These are phyloP conservation scores for Rhododendron griersonianum DNA, from an alignment of 148 eudicot genomes.

Conservation along the genomic window DNA sequence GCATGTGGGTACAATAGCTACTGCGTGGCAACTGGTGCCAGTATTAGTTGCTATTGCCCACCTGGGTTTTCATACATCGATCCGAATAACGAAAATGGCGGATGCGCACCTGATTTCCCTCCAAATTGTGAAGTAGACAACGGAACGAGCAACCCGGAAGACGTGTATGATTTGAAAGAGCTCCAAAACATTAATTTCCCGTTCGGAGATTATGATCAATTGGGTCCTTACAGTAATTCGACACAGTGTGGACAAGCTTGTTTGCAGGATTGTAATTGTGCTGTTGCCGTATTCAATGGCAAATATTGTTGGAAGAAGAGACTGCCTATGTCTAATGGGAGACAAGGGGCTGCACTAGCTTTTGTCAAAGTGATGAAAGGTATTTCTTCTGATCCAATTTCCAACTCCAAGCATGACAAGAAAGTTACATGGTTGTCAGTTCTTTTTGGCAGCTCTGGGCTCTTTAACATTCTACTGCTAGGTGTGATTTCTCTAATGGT, in stretches of 20 bases:
- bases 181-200: background rate
- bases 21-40: background rate
- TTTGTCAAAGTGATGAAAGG: background rate
- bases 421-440: background rate
- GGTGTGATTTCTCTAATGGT: background rate
- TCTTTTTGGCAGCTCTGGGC: background rate
- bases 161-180: background rate
- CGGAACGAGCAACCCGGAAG: background rate
- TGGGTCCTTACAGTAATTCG: background rate
- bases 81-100: background rate
- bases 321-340: conserved; percentile 1
- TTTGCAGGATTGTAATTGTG: conserved; percentile 9
- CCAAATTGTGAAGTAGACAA: background rate
- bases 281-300: background rate
- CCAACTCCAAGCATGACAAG: background rate
- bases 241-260: conserved; percentile 9
- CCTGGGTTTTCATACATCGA: background rate
- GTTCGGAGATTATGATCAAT: background rate
- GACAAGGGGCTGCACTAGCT: background rate
- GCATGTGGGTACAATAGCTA: conserved; percentile 8
- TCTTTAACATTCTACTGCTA: background rate
- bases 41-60: background rate
- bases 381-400: background rate
- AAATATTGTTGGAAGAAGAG: conserved; percentile 2
- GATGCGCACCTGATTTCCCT: background rate